Evolutionary conservation across 2,329 filamentous ascomycete species (phyloP).

Genomic region (Aspergillus sp.): DNA sequence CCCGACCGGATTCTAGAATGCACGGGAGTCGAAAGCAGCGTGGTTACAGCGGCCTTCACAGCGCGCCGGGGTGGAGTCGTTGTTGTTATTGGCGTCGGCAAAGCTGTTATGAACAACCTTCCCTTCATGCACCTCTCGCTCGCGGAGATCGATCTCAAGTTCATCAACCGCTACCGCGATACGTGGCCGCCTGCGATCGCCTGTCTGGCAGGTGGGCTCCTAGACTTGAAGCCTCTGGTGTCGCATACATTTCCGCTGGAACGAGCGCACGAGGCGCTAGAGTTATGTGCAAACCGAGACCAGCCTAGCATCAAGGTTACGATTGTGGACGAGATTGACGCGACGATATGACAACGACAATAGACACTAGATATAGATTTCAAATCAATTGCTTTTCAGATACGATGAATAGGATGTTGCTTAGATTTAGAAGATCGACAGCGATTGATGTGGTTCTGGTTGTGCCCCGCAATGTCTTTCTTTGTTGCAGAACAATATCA

Average conservation of each 20-base stretch:
- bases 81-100: constrained; percentile 65
- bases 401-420: neutral
- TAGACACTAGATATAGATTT: neutral
- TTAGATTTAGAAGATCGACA: no score
- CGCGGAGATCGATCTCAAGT: constrained; percentile 66
- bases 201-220: constrained; percentile 57
- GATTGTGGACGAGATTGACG: constrained; percentile 53
- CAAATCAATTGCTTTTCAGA: neutral
- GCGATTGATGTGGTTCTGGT: no score
- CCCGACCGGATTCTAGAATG: constrained; percentile 64
- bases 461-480: neutral
- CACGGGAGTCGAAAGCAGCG: constrained; percentile 64
- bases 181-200: constrained; percentile 68
- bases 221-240: constrained; percentile 63
- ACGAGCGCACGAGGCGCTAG: constrained; percentile 58
- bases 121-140: constrained; percentile 67
- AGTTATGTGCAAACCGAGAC: constrained; percentile 52
- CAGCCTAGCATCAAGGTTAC: constrained; percentile 62
- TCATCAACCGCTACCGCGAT: constrained; percentile 70
- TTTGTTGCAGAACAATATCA: constrained; percentile 1
- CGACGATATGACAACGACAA: constrained; percentile 2
- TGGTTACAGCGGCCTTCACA: constrained; percentile 58
- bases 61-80: constrained; percentile 60
- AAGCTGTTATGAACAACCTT: constrained; percentile 62
- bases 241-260: constrained; percentile 65